These are phyloP conservation scores for Artomyces pyxidatus DNA, from an alignment of 768 basidiomycete genomes.

Conservation along the genomic window DNA sequence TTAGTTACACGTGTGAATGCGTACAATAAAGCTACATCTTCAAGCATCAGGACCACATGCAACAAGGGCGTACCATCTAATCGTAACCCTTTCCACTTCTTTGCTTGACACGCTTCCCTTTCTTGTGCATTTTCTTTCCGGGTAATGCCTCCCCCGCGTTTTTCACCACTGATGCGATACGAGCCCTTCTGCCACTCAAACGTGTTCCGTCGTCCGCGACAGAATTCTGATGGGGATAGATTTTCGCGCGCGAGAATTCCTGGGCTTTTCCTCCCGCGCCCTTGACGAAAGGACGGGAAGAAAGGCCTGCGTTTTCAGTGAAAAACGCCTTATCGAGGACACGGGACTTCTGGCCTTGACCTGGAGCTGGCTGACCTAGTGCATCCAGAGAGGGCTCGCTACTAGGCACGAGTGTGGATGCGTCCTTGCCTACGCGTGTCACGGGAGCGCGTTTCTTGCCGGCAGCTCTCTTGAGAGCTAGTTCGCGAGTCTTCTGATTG, in stretches of 20 bases:
- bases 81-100: conserved; percentile 93
- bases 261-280: conserved; percentile 49
- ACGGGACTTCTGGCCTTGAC: conserved; percentile 46
- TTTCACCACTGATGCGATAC: conserved; percentile 35
- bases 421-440: conserved; percentile 76
- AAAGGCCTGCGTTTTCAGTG: conserved; percentile 39
- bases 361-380: conserved; percentile 9
- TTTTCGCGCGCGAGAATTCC: conserved; percentile 51
- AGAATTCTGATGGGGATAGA: conserved; percentile 80
- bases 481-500: conserved; percentile 62
- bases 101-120: conserved; percentile 73
- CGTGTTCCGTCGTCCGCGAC: conserved; percentile 75
- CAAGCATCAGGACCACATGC: too few species aligned
- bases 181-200: conserved; percentile 35
- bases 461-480: conserved; percentile 46
- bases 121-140: conserved; percentile 84
- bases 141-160: conserved; percentile 26
- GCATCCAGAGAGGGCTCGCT: conserved; percentile 6
- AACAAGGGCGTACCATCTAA: too few species aligned
- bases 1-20: too few species aligned
- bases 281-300: conserved; percentile 57
- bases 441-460: conserved; percentile 87
- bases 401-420: conserved; percentile 68
- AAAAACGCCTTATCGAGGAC: conserved; percentile 83
- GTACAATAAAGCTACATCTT: too few species aligned